A percentile compares a stretch with the other conserved stretches of the same genome.
Conservation (phyloP, 306 rosid species). For the Gleditsia sinensis region DNA sequence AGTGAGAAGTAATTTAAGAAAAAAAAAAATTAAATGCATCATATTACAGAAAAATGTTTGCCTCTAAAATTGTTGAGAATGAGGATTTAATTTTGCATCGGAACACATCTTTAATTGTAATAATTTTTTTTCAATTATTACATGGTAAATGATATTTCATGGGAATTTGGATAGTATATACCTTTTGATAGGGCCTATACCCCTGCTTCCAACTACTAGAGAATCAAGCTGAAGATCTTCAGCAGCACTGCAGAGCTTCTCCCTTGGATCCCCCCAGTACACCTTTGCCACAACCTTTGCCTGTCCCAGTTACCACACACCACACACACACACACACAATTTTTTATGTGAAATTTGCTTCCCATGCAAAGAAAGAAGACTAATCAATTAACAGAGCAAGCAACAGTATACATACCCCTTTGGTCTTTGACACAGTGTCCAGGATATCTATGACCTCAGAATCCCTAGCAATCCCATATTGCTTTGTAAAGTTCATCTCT, state of each 20-base stretch:
- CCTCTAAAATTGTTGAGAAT: too few species aligned
- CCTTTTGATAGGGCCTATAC: constrained; percentile 72
- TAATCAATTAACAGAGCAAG: not conserved
- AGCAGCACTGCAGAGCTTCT: constrained; percentile 65
- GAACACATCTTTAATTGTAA: too few species aligned
- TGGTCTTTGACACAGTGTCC: constrained; percentile 52
- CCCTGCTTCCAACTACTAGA: constrained; percentile 80
- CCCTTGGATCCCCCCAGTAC: constrained; percentile 88
- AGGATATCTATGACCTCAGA: constrained; percentile 61
- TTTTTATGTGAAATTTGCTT: not conserved
- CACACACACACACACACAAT: not conserved
- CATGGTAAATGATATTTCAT: too few species aligned
- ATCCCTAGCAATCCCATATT: constrained; percentile 73
- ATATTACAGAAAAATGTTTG: too few species aligned
- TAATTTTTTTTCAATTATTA: too few species aligned
- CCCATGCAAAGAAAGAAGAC: not conserved
- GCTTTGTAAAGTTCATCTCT: constrained; percentile 65
- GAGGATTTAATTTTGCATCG: too few species aligned
- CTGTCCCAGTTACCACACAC: constrained; percentile 39
- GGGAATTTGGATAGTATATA: too few species aligned
- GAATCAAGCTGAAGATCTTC: constrained; percentile 66
- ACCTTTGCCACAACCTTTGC: constrained; percentile 73
- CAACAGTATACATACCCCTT: constrained; percentile 47
- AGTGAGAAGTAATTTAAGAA: too few species aligned
- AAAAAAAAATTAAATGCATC: too few species aligned